Base-by-base conservation (phyloP, 2,329 filamentous ascomycete species). In the Seiridium cupressi region DNA sequence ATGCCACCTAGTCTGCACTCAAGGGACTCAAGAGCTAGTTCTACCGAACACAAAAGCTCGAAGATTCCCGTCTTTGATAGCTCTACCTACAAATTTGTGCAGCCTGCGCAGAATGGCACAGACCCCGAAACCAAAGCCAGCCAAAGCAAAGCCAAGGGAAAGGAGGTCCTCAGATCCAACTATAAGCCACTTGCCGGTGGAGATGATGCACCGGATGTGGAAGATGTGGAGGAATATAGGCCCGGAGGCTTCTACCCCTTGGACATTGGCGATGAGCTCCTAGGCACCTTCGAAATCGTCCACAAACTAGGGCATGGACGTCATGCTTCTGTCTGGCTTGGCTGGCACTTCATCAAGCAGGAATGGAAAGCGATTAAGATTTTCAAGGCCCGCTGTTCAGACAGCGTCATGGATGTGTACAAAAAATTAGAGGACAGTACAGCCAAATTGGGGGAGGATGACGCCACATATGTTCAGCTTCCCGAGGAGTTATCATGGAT, bases 261-360 rank as follows among this genome's bases (percentile, higher is more conserved):
- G 5, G 57, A 61, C 18, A 32, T 61, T 5, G 60, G 48, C 13
- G 60, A 61, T 31, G n/a, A 44, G 11, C 42, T 59, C 32, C 35
- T 56, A 18, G 36, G 36, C 10, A 26, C 44, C 5, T 58, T 48
- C n/a, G 36, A 61, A 44, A 55, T 61, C 13, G 42, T 49, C 40
- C 48, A 55, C 35, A 61, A 61, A 18, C 18, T 61, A 9, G 60
- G 60, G n/a, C 48, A 58, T 47, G 60, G 60, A 13, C 13, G 40
- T 5, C 57, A 46, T 26, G 44, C 36, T 31, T 55, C 54, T 31
- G 53, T 60, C 3, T 62, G 60, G 54, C 58, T 62, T 18, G 56
- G 54, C 34, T 42, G n/a, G 34, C 46, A 62, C 13, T 31, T 32
- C 9, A 8, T 54, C 38, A 44, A 10, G 3, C n/a, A 46, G 10